Evolutionary conservation across 2,329 filamentous ascomycete genomes (phyloP).

Genomic region (Pyrenophora graminea): DNA sequence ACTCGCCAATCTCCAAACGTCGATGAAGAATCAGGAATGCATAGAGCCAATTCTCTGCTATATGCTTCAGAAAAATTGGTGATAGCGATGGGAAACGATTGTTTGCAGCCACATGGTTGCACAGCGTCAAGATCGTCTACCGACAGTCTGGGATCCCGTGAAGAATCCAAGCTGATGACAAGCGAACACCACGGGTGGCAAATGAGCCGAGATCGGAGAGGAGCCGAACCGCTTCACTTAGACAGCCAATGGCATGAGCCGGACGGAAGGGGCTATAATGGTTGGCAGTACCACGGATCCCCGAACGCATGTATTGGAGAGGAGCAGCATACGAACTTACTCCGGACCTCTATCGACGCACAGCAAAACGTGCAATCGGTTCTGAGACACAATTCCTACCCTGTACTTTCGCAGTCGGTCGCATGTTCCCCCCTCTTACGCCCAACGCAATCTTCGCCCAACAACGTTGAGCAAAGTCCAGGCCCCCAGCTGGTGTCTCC

Average conservation of each 20-base stretch:
- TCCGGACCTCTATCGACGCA: background rate
- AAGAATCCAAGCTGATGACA: background rate
- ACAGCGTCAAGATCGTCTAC: constrained; percentile 25
- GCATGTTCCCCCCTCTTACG: constrained; percentile 10
- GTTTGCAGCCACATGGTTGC: constrained; percentile 27
- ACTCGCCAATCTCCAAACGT: constrained; percentile 24
- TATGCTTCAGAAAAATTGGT: constrained; percentile 19
- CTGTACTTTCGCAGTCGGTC: constrained; percentile 16
- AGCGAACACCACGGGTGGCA: background rate
- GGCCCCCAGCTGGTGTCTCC: background rate
- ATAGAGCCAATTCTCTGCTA: no score
- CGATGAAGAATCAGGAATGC: constrained; percentile 1
- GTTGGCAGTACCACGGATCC: background rate
- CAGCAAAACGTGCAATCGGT: background rate
- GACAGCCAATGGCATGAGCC: background rate
- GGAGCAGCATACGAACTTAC: background rate
- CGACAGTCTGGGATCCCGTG: constrained; percentile 6
- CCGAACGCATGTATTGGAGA: no score
- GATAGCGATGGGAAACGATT: no score
- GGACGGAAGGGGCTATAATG: background rate
- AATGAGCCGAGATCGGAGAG: background rate
- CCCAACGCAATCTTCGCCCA: constrained; percentile 18
- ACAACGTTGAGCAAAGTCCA: background rate
- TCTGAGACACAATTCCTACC: constrained; percentile 26
- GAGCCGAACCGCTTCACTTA: background rate